Evolutionary conservation across 306 rosid species (phyloP).

Genomic region (Canavalia ensiformis): DNA sequence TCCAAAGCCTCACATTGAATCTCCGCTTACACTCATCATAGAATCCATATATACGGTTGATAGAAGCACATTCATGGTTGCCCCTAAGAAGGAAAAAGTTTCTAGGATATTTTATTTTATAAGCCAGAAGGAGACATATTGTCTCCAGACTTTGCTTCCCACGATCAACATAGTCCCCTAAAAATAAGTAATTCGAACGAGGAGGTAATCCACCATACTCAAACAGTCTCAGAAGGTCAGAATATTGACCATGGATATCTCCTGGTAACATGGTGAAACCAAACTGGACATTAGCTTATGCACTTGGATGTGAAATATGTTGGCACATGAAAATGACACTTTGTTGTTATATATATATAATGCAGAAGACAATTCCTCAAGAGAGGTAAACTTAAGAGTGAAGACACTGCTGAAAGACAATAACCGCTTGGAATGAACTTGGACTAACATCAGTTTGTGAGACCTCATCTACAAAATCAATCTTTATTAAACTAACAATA

Average conservation of each 20-base stretch:
- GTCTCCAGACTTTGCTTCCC: constrained; percentile 93
- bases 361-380: background rate
- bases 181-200: constrained; percentile 78
- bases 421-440: background rate
- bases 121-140: constrained; percentile 92
- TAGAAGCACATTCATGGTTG: constrained; percentile 94
- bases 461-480: background rate
- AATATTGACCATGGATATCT: constrained; percentile 88
- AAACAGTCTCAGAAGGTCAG: constrained; percentile 85
- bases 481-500: background rate
- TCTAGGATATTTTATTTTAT: constrained; percentile 80
- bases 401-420: background rate
- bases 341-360: background rate
- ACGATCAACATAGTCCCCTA: constrained; percentile 95
- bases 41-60: constrained; percentile 88
- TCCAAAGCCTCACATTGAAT: constrained; percentile 82
- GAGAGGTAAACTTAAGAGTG: background rate
- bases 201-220: constrained; percentile 91
- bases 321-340: background rate
- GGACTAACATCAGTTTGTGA: background rate
- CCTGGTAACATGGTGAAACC: constrained; percentile 61
- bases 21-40: constrained; percentile 92
- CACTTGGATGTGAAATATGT: background rate
- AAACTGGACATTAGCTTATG: constrained; percentile 10
- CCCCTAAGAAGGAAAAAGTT: constrained; percentile 92